Evolutionary conservation across 2,329 filamentous ascomycete genomes (phyloP).

Genomic region (Pseudogymnoascus destructans): DNA sequence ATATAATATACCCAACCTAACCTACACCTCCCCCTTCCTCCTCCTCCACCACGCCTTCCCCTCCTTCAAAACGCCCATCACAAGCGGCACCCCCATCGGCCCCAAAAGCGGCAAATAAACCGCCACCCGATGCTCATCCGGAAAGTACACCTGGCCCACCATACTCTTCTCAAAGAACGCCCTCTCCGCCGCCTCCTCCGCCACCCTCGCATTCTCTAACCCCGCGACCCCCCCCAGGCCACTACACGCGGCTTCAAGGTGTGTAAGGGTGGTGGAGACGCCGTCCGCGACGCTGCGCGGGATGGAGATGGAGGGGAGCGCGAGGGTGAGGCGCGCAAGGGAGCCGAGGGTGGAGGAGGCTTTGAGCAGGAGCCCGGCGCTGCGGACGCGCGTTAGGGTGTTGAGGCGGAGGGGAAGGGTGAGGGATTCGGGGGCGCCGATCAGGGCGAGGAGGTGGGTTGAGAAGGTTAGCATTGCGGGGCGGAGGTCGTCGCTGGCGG

Average conservation of each 20-base stretch:
- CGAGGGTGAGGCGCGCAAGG: conserved; percentile 69
- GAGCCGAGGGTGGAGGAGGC: conserved; percentile 92
- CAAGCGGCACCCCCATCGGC: conserved; percentile 75
- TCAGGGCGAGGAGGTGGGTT: conserved; percentile 73
- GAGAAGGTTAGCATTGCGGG: conserved; percentile 82
- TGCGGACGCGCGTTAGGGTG: conserved; percentile 72
- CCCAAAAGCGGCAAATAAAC: conserved; percentile 88
- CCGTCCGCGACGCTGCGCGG: conserved; percentile 76
- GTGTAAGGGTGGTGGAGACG: conserved; percentile 64
- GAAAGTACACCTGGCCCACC: conserved; percentile 97
- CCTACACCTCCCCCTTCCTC: conserved; percentile 12
- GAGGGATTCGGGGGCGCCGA: conserved; percentile 64
- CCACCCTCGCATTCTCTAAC: conserved; percentile 67
- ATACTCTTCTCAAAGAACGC: conserved; percentile 99
- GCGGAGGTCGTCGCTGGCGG: conserved; percentile 48
- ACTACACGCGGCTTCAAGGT: conserved; percentile 65
- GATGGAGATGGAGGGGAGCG: conserved; percentile 82
- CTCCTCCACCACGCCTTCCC: conserved; percentile 37
- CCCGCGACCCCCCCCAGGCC: conserved; percentile 54
- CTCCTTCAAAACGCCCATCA: conserved; percentile 77
- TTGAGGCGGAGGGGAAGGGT: conserved; percentile 77
- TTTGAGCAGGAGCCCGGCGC: conserved; percentile 72
- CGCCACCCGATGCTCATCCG: conserved; percentile 94
- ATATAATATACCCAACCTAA: neutral
- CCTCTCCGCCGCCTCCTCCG: conserved; percentile 77